These are phyloP conservation scores for Aspergillus ibericus DNA, from an alignment of 2,329 filamentous ascomycete species.

Conservation along the genomic window DNA sequence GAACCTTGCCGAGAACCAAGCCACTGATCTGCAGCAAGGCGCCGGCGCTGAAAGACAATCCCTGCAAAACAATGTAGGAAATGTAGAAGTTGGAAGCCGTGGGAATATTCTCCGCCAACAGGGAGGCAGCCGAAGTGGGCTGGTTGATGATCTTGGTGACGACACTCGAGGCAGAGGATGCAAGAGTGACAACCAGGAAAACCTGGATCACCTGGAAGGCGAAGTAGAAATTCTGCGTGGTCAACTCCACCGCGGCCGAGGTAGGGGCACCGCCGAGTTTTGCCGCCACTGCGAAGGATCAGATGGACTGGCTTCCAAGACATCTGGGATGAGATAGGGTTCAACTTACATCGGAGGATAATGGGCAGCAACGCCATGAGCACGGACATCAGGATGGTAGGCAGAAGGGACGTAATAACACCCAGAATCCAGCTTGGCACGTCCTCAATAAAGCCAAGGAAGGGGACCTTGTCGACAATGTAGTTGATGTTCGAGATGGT, in stretches of 20 bases:
- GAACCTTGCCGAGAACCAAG: conserved; percentile 69
- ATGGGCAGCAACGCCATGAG: conserved; percentile 85
- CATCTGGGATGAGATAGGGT: not conserved
- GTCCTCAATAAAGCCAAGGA: conserved; percentile 70
- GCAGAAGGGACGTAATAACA: conserved; percentile 80
- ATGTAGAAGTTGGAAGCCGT: conserved; percentile 92
- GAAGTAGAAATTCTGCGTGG: conserved; percentile 90
- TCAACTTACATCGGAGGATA: conserved; percentile 68
- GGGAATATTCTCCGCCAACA: conserved; percentile 75
- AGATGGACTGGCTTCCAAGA: not conserved
- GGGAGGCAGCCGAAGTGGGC: conserved; percentile 60
- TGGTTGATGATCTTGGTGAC: conserved; percentile 62
- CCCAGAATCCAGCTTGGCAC: conserved; percentile 73
- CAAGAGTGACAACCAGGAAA: conserved; percentile 81
- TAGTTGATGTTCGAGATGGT: conserved; percentile 79
- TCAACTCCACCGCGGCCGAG: conserved; percentile 75
- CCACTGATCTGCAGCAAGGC: conserved; percentile 73
- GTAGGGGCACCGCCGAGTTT: conserved; percentile 79
- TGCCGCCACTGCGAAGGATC: conserved; percentile 61
- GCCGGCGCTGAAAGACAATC: conserved; percentile 73
- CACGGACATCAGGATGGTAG: conserved; percentile 73
- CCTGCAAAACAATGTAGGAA: conserved; percentile 91
- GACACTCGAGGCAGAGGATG: conserved; percentile 75
- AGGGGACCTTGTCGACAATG: conserved; percentile 63
- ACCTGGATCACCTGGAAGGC: conserved; percentile 72